Evolutionary conservation across 2,329 filamentous ascomycete species (phyloP).

Genomic region (Aquanectria penicillioides): DNA sequence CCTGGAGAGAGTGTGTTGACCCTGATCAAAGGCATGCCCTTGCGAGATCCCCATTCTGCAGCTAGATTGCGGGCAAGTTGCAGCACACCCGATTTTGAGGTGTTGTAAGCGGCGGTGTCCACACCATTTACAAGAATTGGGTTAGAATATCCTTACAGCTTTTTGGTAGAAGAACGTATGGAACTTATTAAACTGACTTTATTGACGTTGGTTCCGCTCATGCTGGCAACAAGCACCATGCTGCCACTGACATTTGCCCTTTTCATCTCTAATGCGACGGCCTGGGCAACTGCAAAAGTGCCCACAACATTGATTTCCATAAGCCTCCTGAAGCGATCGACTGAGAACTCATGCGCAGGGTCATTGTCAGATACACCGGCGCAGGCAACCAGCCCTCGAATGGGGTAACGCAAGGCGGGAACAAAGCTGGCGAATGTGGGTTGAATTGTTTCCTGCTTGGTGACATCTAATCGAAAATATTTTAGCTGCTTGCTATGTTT

Average conservation of each 20-base stretch:
- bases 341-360: slow-evolving; percentile 39
- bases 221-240: slow-evolving; percentile 60
- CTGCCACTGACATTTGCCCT: slow-evolving; percentile 50
- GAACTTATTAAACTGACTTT: slow-evolving; percentile 46
- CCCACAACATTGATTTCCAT: slow-evolving; percentile 59
- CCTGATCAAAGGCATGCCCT: slow-evolving; percentile 54
- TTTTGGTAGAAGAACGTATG: too few relatives aligned
- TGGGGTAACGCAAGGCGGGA: slow-evolving; percentile 27
- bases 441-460: neutral
- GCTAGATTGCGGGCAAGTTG: slow-evolving; percentile 61
- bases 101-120: slow-evolving; percentile 58
- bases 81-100: slow-evolving; percentile 63
- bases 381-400: slow-evolving; percentile 46
- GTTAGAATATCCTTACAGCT: neutral
- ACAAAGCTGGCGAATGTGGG: neutral
- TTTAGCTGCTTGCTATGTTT: neutral
- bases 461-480: slow-evolving; percentile 1
- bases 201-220: slow-evolving; percentile 56
- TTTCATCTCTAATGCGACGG: slow-evolving; percentile 59
- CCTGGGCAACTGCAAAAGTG: slow-evolving; percentile 57
- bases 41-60: slow-evolving; percentile 60
- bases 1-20: slow-evolving; percentile 54
- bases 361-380: slow-evolving; percentile 45
- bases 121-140: slow-evolving; percentile 43
- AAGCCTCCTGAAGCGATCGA: slow-evolving; percentile 34